Evolutionary conservation across 805 yeast species (phyloP).

Genomic region (Suhomyces kilbournensis): DNA sequence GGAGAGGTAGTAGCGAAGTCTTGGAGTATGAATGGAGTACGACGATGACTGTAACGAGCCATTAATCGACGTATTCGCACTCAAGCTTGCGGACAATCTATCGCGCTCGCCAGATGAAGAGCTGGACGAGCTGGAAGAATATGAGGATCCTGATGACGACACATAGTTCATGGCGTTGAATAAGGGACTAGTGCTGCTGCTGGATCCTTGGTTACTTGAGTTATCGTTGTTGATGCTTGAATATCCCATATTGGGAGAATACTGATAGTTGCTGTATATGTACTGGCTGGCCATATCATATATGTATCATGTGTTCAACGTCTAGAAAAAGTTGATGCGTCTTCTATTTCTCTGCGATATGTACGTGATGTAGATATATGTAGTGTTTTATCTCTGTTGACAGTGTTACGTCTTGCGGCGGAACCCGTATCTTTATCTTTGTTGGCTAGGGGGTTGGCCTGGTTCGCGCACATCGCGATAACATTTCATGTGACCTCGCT

Average conservation of each 20-base stretch:
- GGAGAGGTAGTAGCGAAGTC: conserved; percentile 55
- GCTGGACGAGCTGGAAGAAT: conserved; percentile 13
- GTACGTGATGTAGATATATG: not conserved
- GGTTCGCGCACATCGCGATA: conserved; percentile 3
- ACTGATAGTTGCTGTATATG: conserved; percentile 31
- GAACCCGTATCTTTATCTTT: conserved; percentile 1
- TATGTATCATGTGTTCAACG: not conserved
- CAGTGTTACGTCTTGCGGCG: not conserved
- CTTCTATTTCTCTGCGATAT: not conserved
- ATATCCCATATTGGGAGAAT: conserved; percentile 29
- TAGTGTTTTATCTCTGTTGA: not conserved
- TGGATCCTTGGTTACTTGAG: conserved; percentile 4
- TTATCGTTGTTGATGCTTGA: conserved; percentile 2
- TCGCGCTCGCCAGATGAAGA: conserved; percentile 1
- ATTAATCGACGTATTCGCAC: conserved; percentile 8
- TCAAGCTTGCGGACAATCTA: conserved; percentile 1
- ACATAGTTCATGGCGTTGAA: conserved; percentile 26
- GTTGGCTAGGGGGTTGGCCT: conserved; percentile 3
- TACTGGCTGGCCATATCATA: conserved; percentile 34
- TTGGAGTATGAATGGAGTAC: conserved; percentile 44
- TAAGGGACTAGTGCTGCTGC: conserved; percentile 27
- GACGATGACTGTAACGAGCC: conserved; percentile 12
- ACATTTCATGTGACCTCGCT: conserved; percentile 2
- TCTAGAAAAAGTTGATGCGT: not conserved
- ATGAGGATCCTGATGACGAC: conserved; percentile 19